A percentile compares a stretch with the other conserved stretches of the same genome.
phyloP scores from a whole-genome alignment of 208 protist genomes.

The Trypanosoma rangeli region DNA sequence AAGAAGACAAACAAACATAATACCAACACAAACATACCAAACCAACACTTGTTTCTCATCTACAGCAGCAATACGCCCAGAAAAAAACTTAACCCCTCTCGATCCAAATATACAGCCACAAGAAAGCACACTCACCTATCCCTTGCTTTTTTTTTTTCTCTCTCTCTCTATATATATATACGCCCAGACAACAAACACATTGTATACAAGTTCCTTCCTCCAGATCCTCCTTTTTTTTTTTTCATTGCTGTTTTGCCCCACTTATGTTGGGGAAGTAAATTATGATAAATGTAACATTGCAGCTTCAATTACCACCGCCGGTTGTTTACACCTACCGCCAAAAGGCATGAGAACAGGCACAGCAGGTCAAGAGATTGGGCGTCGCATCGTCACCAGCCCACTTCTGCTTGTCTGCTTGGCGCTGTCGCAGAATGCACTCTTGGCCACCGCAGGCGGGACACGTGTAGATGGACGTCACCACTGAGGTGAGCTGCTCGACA shows the following conservation, averaged over 20 bases:
- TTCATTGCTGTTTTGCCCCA: no score
- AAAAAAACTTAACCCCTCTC: background rate
- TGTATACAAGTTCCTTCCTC: no score
- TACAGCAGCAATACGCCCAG: background rate
- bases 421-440: constrained; percentile 58
- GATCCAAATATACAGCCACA: background rate
- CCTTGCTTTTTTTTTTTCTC: no score
- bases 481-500: constrained; percentile 34
- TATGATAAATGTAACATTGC: no score
- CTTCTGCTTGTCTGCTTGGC: constrained; percentile 62
- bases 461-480: constrained; percentile 48
- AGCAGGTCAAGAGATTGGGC: constrained; percentile 57
- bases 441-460: constrained; percentile 49
- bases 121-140: no score
- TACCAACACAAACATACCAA: background rate
- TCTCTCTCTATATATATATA: no score
- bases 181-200: no score
- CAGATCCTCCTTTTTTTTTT: no score
- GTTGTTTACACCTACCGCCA: constrained; percentile 10
- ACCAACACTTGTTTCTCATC: background rate
- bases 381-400: constrained; percentile 65
- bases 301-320: no score
- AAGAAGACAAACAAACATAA: constrained; percentile 4
- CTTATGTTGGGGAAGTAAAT: no score
- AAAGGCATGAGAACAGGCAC: constrained; percentile 45